phyloP scores from a whole-genome alignment of 306 rosid species.

The Corylus heterophylla region DNA sequence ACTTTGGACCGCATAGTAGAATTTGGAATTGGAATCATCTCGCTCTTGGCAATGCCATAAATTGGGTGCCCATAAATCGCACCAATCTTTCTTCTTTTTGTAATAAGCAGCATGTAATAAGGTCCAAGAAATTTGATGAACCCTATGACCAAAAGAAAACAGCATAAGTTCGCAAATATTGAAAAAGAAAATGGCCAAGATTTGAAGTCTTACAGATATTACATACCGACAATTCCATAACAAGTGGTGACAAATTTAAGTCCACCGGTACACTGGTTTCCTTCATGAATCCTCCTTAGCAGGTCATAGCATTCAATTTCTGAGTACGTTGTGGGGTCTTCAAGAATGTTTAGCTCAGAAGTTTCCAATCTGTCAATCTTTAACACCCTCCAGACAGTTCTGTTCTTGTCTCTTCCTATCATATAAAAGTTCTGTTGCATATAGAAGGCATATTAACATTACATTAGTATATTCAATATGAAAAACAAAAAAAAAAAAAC shows the following conservation, averaged over 20 bases:
- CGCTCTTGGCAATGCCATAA: slow-evolving; percentile 78
- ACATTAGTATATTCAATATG: slow-evolving; percentile 9
- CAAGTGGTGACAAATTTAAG: slow-evolving; percentile 83
- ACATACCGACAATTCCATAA: slow-evolving; percentile 93
- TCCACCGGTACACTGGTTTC: slow-evolving; percentile 91
- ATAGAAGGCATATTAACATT: slow-evolving; percentile 28
- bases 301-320: slow-evolving; percentile 85
- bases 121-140: slow-evolving; percentile 94
- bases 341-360: slow-evolving; percentile 62
- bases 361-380: slow-evolving; percentile 83
- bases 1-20: slow-evolving; percentile 69
- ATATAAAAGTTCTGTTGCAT: slow-evolving; percentile 75
- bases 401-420: slow-evolving; percentile 90
- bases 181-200: slow-evolving; percentile 11
- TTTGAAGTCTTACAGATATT: slow-evolving; percentile 22
- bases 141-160: slow-evolving; percentile 55
- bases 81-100: slow-evolving; percentile 86
- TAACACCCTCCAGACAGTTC: slow-evolving; percentile 80
- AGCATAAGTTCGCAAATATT: slow-evolving; percentile 26
- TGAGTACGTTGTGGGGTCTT: slow-evolving; percentile 68
- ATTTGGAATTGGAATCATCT: slow-evolving; percentile 86
- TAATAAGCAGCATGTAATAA: slow-evolving; percentile 85
- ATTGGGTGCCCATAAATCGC: slow-evolving; percentile 77
- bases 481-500: background rate
- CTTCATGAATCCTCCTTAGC: slow-evolving; percentile 79